Conservation (phyloP, 768 basidiomycete genomes). For the Panus rudis region DNA sequence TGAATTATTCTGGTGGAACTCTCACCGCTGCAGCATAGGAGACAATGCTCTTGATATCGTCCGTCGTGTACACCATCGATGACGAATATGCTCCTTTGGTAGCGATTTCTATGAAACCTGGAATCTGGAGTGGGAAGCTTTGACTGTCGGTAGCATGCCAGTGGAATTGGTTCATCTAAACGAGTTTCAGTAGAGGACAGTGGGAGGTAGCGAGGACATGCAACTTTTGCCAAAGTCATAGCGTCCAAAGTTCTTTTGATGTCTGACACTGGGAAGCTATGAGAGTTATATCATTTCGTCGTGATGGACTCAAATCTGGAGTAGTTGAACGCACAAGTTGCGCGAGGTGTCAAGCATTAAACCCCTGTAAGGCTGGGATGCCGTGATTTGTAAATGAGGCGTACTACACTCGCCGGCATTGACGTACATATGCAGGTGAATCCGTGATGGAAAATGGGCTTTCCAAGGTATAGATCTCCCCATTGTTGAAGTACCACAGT, state of each 20-base stretch:
- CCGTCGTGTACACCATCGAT: conserved; percentile 25
- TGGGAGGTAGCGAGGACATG: not conserved
- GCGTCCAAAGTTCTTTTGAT: conserved; percentile 66
- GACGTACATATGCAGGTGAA: conserved; percentile 53
- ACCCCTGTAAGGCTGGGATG: conserved; percentile 55
- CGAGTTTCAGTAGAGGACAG: not conserved
- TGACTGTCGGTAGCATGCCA: conserved; percentile 43
- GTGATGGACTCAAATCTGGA: not conserved
- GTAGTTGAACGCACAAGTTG: conserved; percentile 34
- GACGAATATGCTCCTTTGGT: conserved; percentile 36
- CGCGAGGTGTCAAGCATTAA: conserved; percentile 76
- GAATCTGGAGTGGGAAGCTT: conserved; percentile 37
- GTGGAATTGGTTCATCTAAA: conserved; percentile 38
- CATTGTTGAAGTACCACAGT: conserved; percentile 44
- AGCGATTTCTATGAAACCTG: conserved; percentile 29
- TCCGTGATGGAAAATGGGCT: conserved; percentile 56
- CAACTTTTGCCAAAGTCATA: conserved; percentile 58
- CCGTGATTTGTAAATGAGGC: not conserved
- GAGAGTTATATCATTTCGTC: not conserved
- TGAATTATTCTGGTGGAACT: not conserved
- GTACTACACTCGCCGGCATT: not conserved
- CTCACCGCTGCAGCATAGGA: conserved; percentile 36
- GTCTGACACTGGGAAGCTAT: conserved; percentile 48
- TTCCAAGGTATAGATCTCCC: conserved; percentile 40
- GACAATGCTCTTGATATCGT: conserved; percentile 32